Evolutionary conservation across 1,284 basidiomycete species (phyloP).

Genomic region (Gymnopus androsaceus): DNA sequence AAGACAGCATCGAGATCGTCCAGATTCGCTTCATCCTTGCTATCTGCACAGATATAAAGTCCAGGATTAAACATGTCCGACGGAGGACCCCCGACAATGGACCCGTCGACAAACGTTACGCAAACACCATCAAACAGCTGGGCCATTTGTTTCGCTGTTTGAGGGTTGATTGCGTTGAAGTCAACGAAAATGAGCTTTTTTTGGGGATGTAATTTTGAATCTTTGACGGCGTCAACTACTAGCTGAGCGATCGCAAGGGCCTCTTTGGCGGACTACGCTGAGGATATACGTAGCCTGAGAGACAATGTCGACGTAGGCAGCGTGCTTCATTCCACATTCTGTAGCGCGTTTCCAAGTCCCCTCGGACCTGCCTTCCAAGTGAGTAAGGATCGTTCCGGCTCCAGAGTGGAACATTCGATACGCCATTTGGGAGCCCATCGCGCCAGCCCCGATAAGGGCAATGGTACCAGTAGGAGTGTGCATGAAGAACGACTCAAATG

Average conservation of each 20-base stretch:
- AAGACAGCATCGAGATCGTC: constrained; percentile 37
- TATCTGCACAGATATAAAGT: constrained; percentile 45
- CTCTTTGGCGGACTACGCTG: constrained; percentile 50
- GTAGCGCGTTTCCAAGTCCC: constrained; percentile 41
- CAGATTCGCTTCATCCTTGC: constrained; percentile 33
- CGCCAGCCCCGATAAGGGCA: constrained; percentile 39
- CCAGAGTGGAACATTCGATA: constrained; percentile 39
- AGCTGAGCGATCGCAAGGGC: constrained; percentile 42
- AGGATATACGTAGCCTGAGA: constrained; percentile 41
- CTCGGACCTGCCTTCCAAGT: constrained; percentile 45
- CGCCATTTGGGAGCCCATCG: constrained; percentile 42
- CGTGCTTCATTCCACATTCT: constrained; percentile 47
- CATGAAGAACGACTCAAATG: no score
- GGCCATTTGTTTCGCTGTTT: constrained; percentile 43
- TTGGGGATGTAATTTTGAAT: neutral
- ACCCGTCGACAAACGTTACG: constrained; percentile 47
- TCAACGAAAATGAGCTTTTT: constrained; percentile 39
- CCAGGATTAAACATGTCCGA: constrained; percentile 43
- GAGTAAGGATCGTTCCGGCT: constrained; percentile 45
- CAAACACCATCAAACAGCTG: constrained; percentile 37
- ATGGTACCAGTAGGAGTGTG: constrained; percentile 21
- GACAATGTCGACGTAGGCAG: constrained; percentile 40
- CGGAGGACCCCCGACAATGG: constrained; percentile 50
- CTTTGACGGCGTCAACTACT: constrained; percentile 17
- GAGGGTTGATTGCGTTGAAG: constrained; percentile 50